Base-by-base conservation (phyloP, 2,329 filamentous ascomycete species). In the Pseudophaeomoniella oleicola region DNA sequence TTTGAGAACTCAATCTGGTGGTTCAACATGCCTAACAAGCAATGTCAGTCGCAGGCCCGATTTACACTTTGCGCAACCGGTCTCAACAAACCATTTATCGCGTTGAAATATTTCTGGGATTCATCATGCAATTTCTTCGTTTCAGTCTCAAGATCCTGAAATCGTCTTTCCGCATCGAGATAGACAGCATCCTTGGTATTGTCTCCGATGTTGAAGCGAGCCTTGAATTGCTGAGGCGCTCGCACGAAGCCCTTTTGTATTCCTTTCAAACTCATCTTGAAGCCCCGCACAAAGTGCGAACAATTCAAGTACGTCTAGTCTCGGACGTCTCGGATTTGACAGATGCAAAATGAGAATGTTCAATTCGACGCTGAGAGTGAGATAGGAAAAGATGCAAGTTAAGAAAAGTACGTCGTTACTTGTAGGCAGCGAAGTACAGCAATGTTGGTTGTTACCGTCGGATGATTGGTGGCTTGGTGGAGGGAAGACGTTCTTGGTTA, bases 1-100 rank as follows among this genome's bases (percentile, higher is more conserved):
- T 94, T 77, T 50, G 88, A 94, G 65, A 98, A 98, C 57, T 93
- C 88, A 61, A 98, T 96, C 66, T 98, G 90, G 63, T 96, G 87
- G 54, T 69, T 75, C 51, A 98, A 73, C 90, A 98, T 98, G 68
- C 81, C 72, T 76, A 44, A n/a, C n/a, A n/a, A n/a, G n/a, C n/a
- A n/a, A n/a, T n/a, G n/a, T n/a, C n/a, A n/a, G n/a, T n/a, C n/a
- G n/a, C n/a, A n/a, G n/a, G n/a, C n/a, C n/a, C n/a, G 16, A 19
- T 22, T 17, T 14, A 22, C 3, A 6, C n/a, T 5, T n/a, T 38
- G 52, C 56, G 42, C n/a, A n/a, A n/a, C n/a, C n/a, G n/a, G n/a
- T n/a, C n/a, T n/a, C n/a, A n/a, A n/a, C n/a, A n/a, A 55, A 76
- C 72, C 83, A 64, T 96, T 94, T 64, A 98, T 94, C 55, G 90